Base-by-base conservation (phyloP, 805 yeast genomes). In the Spathaspora passalidarum region DNA sequence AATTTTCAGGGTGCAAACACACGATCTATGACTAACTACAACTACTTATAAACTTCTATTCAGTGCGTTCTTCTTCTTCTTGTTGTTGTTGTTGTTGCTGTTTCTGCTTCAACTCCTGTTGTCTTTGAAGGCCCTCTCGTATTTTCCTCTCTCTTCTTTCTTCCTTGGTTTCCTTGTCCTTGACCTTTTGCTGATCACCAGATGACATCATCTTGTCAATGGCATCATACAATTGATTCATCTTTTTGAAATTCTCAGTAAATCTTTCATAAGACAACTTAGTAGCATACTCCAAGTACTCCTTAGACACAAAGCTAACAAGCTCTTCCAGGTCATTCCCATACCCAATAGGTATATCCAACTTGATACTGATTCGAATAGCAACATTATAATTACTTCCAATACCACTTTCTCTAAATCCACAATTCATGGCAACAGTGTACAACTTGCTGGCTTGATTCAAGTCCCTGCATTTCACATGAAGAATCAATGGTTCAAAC, bases 361-460 rank as follows among this genome's bases (percentile, higher is more conserved):
- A 61, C 50, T 80, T 79, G 47, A 89, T 81, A 4, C 88, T 81
- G 1, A 81, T 85, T 51, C 96, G 71, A 16, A 89, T 78, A 0
- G 90, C 96, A 5, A 89, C 95, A 10, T 84, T 72, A 53, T 81
- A 79, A 55, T 88, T 87, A 23, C 82, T 73, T 6, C 95, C 95
- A 39, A 89, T 87, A 0, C 96, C 96, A 23, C 88, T 77, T 62
- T 89, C 96, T 56, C 96, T 73, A 57, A 85, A 89, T 2, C 96
- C 96, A 65, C 94, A 84, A 2, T 78, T 75, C 88, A 88, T 84
- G 0, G 96, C 96, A 0, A 78, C 65, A 32, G 82, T 78, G 51
- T 82, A 87, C 9, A 89, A 61, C 34, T 64, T 65, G n/a, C 75
- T 71, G 0, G 96, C 96, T 4, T 74, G 63, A 11, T 63, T 68